Evolutionary conservation across 345 rosid species (phyloP), one percentile per base, ranked within the genome.

Genomic region (Gossypium longicalyx): DNA sequence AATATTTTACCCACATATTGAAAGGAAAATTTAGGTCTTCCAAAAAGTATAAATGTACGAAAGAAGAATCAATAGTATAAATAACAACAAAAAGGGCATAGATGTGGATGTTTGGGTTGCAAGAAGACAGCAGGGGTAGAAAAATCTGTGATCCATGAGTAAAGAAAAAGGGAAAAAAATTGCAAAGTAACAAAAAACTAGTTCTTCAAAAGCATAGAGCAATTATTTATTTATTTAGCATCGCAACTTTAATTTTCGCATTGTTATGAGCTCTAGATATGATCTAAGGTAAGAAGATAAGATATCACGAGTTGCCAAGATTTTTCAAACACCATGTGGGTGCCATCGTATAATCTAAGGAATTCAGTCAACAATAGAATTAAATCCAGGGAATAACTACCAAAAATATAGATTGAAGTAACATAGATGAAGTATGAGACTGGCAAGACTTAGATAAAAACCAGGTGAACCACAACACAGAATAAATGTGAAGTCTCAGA

Each of bases 1-100:
- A 22, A 22, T 38, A 63, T 17, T 63, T 64, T 64, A 38, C 23
- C 15, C 68, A 67, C 71, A 22, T 22, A 13, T 13, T 13, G 22
- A 1, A 56, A 72, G 53, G 11, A 51, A 69, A 51, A 49, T 25
- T 71, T 58, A 20, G 65, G 47, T 67, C 44, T 74, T 66, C 64
- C 29, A 47, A 72, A 47, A 45, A 47, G 13, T 22, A 47, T 22
- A 67, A 47, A 78, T 71, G 60, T 16, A 29, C 5, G 1, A 44
- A 51, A 17, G 15, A 52, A 52, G 60, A 52, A 69, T 25, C 27
- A 68, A 25, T 16, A n/a, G 11, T 9, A 52, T 9, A 70, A 17
- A 52, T n/a, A 52, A 52, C 19, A 3, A 70, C 9, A 52, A 34
- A 52, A 49, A 70, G 17, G 45, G 17, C 9, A 51, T 17, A 10